A percentile compares a stretch with the other conserved stretches of the same genome.
phyloP scores from a whole-genome alignment of 495 filamentous ascomycete genomes.

The Chaetomium fimeti region DNA sequence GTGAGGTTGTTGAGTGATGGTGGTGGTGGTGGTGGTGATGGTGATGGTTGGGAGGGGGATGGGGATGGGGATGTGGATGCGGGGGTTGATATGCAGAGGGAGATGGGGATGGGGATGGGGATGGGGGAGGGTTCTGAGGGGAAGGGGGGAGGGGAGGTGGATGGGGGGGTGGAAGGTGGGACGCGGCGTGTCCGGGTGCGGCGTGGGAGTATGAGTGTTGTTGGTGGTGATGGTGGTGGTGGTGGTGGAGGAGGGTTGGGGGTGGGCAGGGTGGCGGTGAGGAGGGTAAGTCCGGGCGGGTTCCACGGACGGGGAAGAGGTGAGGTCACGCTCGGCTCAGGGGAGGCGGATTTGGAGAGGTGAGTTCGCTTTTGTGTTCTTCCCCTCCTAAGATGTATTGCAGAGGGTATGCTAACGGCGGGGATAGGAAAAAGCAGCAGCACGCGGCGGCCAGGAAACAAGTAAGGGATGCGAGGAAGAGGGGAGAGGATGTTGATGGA shows the following conservation, averaged over 20 bases:
- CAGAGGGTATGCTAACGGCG: background rate
- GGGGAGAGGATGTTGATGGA: constrained; percentile 32
- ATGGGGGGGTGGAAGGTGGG: constrained; percentile 30
- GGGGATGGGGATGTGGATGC: constrained; percentile 21
- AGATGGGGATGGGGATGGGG: constrained; percentile 37
- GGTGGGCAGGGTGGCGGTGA: background rate
- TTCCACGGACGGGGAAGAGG: constrained; percentile 29
- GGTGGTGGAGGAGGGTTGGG: background rate
- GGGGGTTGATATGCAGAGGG: constrained; percentile 6
- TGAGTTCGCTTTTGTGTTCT: constrained; percentile 24
- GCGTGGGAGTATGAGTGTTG: background rate
- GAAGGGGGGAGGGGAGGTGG: constrained; percentile 50
- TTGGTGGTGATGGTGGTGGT: background rate
- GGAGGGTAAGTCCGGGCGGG: background rate
- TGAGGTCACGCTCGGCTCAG: constrained; percentile 31
- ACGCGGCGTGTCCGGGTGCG: background rate
- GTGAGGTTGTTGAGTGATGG: no score
- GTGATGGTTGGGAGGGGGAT: constrained; percentile 17
- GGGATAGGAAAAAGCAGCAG: constrained; percentile 36
- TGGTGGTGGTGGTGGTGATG: constrained; percentile 9
- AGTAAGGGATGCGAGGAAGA: constrained; percentile 35
- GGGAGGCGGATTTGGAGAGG: constrained; percentile 45
- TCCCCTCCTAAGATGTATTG: background rate
- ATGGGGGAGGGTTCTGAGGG: constrained; percentile 57
- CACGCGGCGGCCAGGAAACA: constrained; percentile 34